Percentiles rank a stretch among this genome's conserved stretches.
Conservation (phyloP, 306 rosid species). For the Vicia sativa region DNA sequence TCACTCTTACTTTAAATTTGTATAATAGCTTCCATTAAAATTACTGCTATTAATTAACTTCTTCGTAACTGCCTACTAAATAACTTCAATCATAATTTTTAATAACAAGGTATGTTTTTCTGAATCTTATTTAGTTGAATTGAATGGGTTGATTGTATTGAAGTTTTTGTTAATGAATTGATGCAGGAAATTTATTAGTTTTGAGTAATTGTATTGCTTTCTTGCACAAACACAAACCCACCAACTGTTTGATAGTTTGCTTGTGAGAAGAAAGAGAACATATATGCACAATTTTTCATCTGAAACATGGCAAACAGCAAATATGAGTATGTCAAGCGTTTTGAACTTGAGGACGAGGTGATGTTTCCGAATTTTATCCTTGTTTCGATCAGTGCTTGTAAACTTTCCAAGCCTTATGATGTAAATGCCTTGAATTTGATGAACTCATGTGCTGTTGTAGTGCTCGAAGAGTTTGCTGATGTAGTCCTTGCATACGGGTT, state of each 20-base stretch:
- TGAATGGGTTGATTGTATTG: neutral
- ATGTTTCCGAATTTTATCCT: conserved; percentile 67
- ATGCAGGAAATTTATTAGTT: neutral
- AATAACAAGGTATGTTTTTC: no score
- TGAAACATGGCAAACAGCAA: conserved; percentile 74
- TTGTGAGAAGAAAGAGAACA: conserved; percentile 5
- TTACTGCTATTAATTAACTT: no score
- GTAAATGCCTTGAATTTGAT: conserved; percentile 61
- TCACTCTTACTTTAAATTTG: no score
- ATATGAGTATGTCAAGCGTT: conserved; percentile 79
- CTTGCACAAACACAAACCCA: neutral
- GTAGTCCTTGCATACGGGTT: conserved; percentile 75
- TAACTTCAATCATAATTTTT: no score
- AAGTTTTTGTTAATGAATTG: neutral
- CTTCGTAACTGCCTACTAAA: no score
- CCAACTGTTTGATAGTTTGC: conserved; percentile 18
- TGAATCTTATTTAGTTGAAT: no score
- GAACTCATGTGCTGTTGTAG: conserved; percentile 63
- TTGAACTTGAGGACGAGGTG: conserved; percentile 75
- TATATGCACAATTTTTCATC: neutral
- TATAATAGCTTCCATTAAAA: no score
- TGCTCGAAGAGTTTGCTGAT: conserved; percentile 67
- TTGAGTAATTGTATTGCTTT: neutral
- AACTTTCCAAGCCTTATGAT: conserved; percentile 66
- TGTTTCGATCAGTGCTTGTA: conserved; percentile 57